Evolutionary conservation across 139 green algal species (phyloP).

Genomic region (Chlamydomonas eustigma): DNA sequence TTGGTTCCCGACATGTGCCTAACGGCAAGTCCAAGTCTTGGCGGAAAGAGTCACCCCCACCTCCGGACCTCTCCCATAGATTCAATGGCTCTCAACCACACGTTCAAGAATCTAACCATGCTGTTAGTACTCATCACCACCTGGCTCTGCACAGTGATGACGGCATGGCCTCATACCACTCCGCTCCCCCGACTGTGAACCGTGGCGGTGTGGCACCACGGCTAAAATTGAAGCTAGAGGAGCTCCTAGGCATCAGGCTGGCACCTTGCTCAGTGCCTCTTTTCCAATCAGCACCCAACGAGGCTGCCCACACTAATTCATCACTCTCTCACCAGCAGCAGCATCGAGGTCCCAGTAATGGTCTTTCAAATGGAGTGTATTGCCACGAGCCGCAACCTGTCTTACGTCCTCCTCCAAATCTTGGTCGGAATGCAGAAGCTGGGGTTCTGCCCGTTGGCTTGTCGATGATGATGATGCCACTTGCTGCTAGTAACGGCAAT

Average conservation of each 20-base stretch:
- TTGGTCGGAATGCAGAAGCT: not conserved
- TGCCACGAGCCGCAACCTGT: not conserved
- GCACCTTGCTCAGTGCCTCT: constrained; percentile 9
- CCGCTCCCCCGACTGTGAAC: not conserved
- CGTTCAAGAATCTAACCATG: not conserved
- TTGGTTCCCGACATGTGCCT: not conserved
- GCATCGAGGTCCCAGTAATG: too few species aligned
- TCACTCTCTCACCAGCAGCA: not conserved
- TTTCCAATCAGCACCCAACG: not conserved
- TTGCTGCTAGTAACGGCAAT: too few species aligned
- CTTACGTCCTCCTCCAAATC: not conserved
- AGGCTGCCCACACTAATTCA: not conserved
- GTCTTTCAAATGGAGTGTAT: too few species aligned
- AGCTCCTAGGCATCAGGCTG: constrained; percentile 4
- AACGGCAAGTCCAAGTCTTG: not conserved
- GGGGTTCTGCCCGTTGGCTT: not conserved
- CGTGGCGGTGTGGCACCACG: not conserved
- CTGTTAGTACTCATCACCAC: not conserved
- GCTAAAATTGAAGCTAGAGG: not conserved
- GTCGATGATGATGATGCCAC: not conserved
- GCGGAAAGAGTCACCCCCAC: not conserved
- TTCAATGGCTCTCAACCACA: not conserved
- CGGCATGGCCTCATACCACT: not conserved
- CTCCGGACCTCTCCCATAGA: not conserved
- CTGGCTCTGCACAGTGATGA: not conserved